These are phyloP conservation scores for Colletotrichum camelliae DNA, from an alignment of 2,329 filamentous ascomycete species.

Conservation along the genomic window DNA sequence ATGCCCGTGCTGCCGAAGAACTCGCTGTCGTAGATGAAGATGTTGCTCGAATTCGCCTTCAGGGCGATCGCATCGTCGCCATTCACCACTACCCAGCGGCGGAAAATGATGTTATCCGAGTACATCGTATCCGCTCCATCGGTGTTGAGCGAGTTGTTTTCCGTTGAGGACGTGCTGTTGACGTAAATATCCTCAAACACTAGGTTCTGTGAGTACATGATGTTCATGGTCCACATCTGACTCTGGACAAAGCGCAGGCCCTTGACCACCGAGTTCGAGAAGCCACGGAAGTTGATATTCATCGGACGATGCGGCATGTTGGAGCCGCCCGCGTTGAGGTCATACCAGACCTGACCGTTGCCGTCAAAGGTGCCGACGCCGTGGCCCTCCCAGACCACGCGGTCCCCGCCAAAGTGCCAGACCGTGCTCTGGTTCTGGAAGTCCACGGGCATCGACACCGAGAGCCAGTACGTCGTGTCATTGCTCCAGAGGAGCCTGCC, in stretches of 20 bases:
- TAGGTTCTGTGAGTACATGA: slow-evolving; percentile 52
- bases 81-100: slow-evolving; percentile 54
- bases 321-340: slow-evolving; percentile 46
- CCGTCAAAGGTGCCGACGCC: slow-evolving; percentile 61
- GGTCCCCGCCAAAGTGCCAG: slow-evolving; percentile 59
- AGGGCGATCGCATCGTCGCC: slow-evolving; percentile 59
- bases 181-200: slow-evolving; percentile 57
- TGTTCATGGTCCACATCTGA: slow-evolving; percentile 66
- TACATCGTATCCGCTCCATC: slow-evolving; percentile 57
- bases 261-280: slow-evolving; percentile 52
- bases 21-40: slow-evolving; percentile 51
- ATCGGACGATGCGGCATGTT: slow-evolving; percentile 58
- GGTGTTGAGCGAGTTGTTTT: slow-evolving; percentile 41
- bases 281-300: slow-evolving; percentile 49
- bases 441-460: slow-evolving; percentile 52
- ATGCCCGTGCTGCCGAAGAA: slow-evolving; percentile 57
- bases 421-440: slow-evolving; percentile 62
- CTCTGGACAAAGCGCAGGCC: slow-evolving; percentile 58
- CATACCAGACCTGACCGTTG: slow-evolving; percentile 66
- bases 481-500: slow-evolving; percentile 45
- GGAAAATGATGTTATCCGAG: slow-evolving; percentile 56
- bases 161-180: slow-evolving; percentile 49
- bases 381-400: slow-evolving; percentile 53
- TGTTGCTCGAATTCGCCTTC: slow-evolving; percentile 62
- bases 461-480: slow-evolving; percentile 57